Evolutionary conservation across 768 basidiomycete genomes (phyloP).

Genomic region (Suillus plorans): DNA sequence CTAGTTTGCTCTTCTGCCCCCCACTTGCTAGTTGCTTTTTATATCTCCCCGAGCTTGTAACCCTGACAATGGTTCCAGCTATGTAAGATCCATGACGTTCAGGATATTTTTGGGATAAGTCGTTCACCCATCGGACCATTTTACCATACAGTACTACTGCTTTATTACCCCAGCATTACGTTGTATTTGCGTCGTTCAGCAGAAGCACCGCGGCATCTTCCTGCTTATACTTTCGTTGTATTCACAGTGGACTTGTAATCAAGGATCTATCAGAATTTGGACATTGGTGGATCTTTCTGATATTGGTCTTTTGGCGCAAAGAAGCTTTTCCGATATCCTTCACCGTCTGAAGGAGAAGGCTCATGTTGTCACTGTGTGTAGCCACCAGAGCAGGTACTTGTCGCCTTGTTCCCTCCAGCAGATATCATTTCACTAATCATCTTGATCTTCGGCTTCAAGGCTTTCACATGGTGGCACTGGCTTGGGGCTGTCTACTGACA

Average conservation of each 20-base stretch:
- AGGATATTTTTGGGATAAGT: conserved; percentile 22
- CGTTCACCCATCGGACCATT: conserved; percentile 21
- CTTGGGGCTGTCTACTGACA: background rate
- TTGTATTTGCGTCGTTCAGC: conserved; percentile 8
- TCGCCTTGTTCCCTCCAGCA: background rate
- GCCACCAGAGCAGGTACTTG: background rate
- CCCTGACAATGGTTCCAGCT: background rate
- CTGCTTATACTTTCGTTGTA: conserved; percentile 13
- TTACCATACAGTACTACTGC: conserved; percentile 34
- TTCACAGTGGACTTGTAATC: conserved; percentile 14
- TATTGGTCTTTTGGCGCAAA: background rate
- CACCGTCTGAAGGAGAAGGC: background rate
- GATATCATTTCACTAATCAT: background rate
- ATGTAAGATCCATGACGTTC: conserved; percentile 28
- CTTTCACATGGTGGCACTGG: background rate
- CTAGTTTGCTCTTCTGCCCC: background rate
- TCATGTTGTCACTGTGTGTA: background rate
- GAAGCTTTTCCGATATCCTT: background rate
- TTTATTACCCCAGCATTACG: conserved; percentile 21
- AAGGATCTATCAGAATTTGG: conserved; percentile 11
- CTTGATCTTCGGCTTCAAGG: background rate
- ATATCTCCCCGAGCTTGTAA: background rate
- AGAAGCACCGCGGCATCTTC: background rate
- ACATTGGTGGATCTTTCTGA: conserved; percentile 1
- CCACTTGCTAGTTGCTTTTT: conserved; percentile 2